Evolutionary conservation across 2,329 filamentous ascomycete genomes (phyloP).

Genomic region (Aureobasidium sp.): DNA sequence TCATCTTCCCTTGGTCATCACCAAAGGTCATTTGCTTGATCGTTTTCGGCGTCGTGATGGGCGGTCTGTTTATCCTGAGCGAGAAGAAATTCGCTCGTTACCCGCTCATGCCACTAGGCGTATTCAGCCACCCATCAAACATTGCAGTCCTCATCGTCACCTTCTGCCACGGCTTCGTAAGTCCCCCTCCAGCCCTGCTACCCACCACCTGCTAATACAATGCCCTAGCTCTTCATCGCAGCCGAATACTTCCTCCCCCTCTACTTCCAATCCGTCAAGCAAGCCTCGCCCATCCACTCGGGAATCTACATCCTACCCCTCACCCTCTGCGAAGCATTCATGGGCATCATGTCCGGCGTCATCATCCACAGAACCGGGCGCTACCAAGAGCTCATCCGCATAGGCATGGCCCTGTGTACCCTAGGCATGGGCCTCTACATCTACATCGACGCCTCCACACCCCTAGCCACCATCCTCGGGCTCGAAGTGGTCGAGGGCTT

Average conservation of each 20-base stretch:
- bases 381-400: constrained; percentile 39
- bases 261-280: constrained; percentile 61
- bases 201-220: too few relatives aligned
- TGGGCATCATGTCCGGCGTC: constrained; percentile 39
- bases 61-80: constrained; percentile 47
- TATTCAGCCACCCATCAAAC: constrained; percentile 51
- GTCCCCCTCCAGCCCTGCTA: too few relatives aligned
- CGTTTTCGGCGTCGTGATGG: constrained; percentile 41
- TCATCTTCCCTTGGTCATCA: constrained; percentile 44
- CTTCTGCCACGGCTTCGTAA: constrained; percentile 39
- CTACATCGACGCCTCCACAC: constrained; percentile 28
- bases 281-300: constrained; percentile 51
- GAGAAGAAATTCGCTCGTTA: constrained; percentile 56
- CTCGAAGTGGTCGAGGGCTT: constrained; percentile 43
- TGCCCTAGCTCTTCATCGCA: constrained; percentile 52
- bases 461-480: constrained; percentile 35
- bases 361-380: constrained; percentile 43
- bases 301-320: constrained; percentile 55
- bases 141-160: constrained; percentile 46
- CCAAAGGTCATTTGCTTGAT: constrained; percentile 48
- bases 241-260: constrained; percentile 63
- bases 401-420: constrained; percentile 34
- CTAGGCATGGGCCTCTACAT: constrained; percentile 43
- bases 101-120: constrained; percentile 58
- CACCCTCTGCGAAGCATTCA: constrained; percentile 36